A percentile compares a stretch with the other conserved stretches of the same genome.
These are phyloP conservation scores for Groenewaldozyma sp. DNA, from an alignment of 1,139 yeast species.

Conservation along the genomic window DNA sequence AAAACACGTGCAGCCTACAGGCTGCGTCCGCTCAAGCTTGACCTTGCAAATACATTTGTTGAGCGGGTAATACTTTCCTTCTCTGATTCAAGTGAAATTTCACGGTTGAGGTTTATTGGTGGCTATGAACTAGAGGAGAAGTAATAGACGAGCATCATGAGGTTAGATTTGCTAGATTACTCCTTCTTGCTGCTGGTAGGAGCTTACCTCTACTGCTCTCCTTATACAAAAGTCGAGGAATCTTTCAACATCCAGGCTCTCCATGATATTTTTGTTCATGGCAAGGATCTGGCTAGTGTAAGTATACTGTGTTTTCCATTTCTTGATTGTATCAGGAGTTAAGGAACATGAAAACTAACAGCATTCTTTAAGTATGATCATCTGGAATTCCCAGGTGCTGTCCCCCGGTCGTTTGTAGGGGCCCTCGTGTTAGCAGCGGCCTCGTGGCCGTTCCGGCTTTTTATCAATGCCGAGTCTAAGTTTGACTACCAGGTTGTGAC, in stretches of 20 bases:
- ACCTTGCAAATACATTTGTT: too few species aligned
- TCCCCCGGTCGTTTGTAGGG: conserved; percentile 79
- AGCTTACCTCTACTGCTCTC: conserved; percentile 46
- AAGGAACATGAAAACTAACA: background rate
- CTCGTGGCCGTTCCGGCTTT: conserved; percentile 29
- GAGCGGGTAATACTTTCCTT: too few species aligned
- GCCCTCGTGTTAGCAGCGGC: conserved; percentile 46
- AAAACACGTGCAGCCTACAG: too few species aligned
- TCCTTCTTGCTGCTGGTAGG: conserved; percentile 19
- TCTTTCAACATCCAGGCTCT: conserved; percentile 87
- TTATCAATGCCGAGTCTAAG: conserved; percentile 23
- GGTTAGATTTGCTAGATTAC: conserved; percentile 12
- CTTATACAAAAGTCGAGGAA: conserved; percentile 90
- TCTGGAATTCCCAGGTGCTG: conserved; percentile 72
- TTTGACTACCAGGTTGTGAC: conserved; percentile 34
- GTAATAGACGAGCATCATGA: too few species aligned
- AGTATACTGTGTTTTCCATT: conserved; percentile 2
- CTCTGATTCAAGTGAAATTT: too few species aligned
- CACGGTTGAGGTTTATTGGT: too few species aligned
- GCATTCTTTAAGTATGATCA: conserved; percentile 63
- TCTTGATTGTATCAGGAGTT: background rate
- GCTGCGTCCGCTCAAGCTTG: too few species aligned
- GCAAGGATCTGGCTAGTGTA: conserved; percentile 30
- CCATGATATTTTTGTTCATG: conserved; percentile 68
- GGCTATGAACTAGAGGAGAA: too few species aligned